Conservation (phyloP, 2,329 filamentous ascomycete genomes). For the Parascedosporium putredinis region DNA sequence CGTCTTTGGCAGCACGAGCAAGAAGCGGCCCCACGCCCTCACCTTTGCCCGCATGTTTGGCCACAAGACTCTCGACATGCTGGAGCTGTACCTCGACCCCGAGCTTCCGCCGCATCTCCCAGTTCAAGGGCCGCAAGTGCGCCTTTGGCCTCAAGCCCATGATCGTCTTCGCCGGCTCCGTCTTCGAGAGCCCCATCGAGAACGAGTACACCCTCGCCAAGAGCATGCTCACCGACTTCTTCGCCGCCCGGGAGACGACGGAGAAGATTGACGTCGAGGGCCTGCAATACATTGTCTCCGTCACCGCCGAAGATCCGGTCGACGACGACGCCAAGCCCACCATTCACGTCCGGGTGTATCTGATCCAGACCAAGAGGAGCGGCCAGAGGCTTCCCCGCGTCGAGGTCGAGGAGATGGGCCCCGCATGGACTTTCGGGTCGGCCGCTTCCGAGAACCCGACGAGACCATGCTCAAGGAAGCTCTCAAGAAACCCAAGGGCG, state of each 20-base stretch:
- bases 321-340: constrained; percentile 37
- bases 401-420: constrained; percentile 91
- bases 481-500: constrained; percentile 70
- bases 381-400: constrained; percentile 82
- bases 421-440: constrained; percentile 81
- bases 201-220: constrained; percentile 80
- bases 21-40: constrained; percentile 90
- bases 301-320: constrained; percentile 59
- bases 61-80: constrained; percentile 86
- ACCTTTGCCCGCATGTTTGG: constrained; percentile 76
- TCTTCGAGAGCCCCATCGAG: constrained; percentile 71
- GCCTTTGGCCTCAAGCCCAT: constrained; percentile 80
- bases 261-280: constrained; percentile 90
- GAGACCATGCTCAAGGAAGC: constrained; percentile 76
- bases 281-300: constrained; percentile 77
- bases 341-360: constrained; percentile 67
- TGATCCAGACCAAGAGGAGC: constrained; percentile 75
- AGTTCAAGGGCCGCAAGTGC: constrained; percentile 68
- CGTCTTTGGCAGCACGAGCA: constrained; percentile 74
- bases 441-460: constrained; percentile 70
- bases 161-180: constrained; percentile 79
- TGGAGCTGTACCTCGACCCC: constrained; percentile 76
- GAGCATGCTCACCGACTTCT: constrained; percentile 80
- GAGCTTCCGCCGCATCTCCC: constrained; percentile 58
- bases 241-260: constrained; percentile 65